Base-by-base conservation (phyloP, 2,329 filamentous ascomycete genomes). In the Colletotrichum sp. region DNA sequence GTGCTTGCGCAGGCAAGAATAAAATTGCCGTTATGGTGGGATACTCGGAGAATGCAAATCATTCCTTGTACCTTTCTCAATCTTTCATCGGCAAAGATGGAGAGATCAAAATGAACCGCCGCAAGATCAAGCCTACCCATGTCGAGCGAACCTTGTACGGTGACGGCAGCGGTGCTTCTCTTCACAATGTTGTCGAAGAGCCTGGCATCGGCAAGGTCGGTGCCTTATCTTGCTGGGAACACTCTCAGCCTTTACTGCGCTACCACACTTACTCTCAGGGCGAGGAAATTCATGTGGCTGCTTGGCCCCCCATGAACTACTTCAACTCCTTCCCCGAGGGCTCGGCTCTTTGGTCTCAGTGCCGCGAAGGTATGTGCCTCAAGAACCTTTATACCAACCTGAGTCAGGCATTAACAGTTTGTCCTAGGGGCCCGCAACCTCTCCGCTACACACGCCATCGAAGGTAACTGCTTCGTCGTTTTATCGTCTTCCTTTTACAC, bases 171-270 rank as follows among this genome's bases (percentile, higher is more conserved):
- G 69, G 58, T 15, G 24, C 30, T 15, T 71, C 55, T 21, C 26
- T 62, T 5, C 85, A 85, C 74, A 87, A 86, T 38, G 90, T 91
- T 0, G 85, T 87, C 8, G 84, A 88, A 48, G 87, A 87, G 2
- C 83, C 85, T 3, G 21, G 52, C 21, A 87, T 89, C 62, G 89
- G 89, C 4, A 87, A 87, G 9, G 84, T 91, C 10, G 90, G 90
- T 0, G 87, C 86, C 10, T 82, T 91, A 28, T 90, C 89, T 78
- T 91, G 89, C 82, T 91, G 88, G 88, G 88, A 91, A 78, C 88
- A 92, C 76, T 87, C 89, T 80, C 90, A 89, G 80, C 89, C 86
- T 6, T 87, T 89, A 80, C 83, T 87, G 78, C 38, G 71, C 82
- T 71, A 77, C 3, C 78, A 81, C 38, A 80, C 79, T 6, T 78